Percentiles rank a stretch among this genome's conserved stretches.
These are phyloP conservation scores for Phytopythium montanum DNA, from an alignment of 352 stramenopile species.

Conservation along the genomic window DNA sequence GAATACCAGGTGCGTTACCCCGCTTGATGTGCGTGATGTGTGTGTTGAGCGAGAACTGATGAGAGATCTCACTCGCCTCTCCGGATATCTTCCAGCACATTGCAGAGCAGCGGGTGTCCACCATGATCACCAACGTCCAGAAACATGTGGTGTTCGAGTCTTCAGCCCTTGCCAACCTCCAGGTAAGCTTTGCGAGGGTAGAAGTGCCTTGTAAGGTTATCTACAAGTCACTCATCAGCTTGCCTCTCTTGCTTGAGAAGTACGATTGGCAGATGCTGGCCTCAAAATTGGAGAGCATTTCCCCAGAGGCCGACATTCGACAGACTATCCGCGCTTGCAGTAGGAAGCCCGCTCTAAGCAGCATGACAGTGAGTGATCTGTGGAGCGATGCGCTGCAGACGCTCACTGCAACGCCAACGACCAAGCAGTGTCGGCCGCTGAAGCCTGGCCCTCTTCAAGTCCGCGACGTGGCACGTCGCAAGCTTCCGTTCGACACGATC, in stretches of 20 bases:
- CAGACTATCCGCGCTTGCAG: conserved; percentile 56
- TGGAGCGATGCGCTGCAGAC: conserved; percentile 34
- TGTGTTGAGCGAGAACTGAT: too few relatives aligned
- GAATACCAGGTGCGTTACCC: conserved; percentile 63
- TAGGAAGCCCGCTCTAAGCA: conserved; percentile 12
- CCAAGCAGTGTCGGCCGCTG: conserved; percentile 42
- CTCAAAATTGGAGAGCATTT: conserved; percentile 62
- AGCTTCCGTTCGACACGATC: conserved; percentile 54
- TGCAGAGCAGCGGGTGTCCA: conserved; percentile 67
- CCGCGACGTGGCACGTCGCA: conserved; percentile 52
- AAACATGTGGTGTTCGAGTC: conserved; percentile 85
- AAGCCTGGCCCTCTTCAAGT: conserved; percentile 58
- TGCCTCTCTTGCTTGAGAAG: conserved; percentile 19
- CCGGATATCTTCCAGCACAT: conserved; percentile 59
- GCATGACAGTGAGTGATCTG: conserved; percentile 70
- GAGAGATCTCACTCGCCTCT: conserved; percentile 1
- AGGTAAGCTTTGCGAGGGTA: conserved; percentile 31
- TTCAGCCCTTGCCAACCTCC: conserved; percentile 73
- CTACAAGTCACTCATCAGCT: background rate
- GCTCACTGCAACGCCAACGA: conserved; percentile 34
- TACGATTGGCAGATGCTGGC: conserved; percentile 86
- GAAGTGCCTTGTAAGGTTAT: background rate
- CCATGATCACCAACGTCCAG: conserved; percentile 66
- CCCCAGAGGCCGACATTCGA: conserved; percentile 63
- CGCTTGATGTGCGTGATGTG: conserved; percentile 1